Base-by-base conservation (phyloP, 345 rosid genomes). In the Jatropha curcas region DNA sequence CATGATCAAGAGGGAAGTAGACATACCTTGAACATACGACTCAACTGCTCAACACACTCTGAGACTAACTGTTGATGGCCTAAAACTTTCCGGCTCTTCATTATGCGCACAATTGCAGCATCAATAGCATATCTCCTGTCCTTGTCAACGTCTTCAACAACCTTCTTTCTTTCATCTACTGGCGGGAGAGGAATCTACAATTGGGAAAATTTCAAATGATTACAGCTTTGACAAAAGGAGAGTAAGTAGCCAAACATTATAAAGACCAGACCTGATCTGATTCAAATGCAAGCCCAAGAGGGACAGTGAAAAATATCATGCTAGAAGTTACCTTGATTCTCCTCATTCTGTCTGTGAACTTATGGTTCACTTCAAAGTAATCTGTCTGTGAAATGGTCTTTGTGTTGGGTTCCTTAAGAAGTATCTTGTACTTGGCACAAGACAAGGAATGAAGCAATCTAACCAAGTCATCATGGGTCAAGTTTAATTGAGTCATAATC, bases 101-200 rank as follows among this genome's bases (percentile, higher is more conserved):
- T 96, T 72, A 96, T 96, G 50, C 99, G 92, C 20, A 96, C 99
- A 60, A 96, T 84, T 19, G 99, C 98, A 58, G 99, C 99, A 82
- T 96, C 99, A 71, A 96, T 90, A 0, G 97, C 97, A 59, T 90
- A 93, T 34, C 95, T 86, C 53, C 98, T 82, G 77, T 89, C 99
- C 82, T 91, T 96, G 68, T 93, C 93, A 2, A 91, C 98, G 71
- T 93, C 99, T 77, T 96, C 99, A 22, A 91, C 88, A 14, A 96
- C 89, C 75, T 91, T 93, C 87, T 87, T 93, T 85, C 95, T 87
- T 80, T 96, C 99, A 74, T 91, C 98, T 27, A 93, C 89, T 0
- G 90, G 93, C 34, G 99, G 98, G 31, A 96, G 97, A 71, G 98
- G 97, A 74, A 96, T 84, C 99, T 96, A 73, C 68, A 10, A 55